Conservation (phyloP, 2,329 filamentous ascomycete genomes). For the Microcyclospora pomicola region DNA sequence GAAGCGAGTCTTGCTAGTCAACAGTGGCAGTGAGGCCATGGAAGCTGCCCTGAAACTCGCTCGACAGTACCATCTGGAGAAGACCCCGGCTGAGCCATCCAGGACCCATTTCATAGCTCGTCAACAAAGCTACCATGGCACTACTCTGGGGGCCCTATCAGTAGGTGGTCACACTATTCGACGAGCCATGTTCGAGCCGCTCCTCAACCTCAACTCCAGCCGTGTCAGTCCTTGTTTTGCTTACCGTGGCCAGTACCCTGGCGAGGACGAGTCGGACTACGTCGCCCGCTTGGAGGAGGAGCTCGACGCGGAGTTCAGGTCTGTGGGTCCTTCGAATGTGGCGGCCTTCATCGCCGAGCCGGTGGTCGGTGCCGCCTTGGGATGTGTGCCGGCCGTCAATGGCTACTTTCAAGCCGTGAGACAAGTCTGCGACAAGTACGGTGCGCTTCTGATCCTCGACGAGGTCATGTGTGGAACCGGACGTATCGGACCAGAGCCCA, state of each 20-base stretch:
- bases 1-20: constrained; percentile 42
- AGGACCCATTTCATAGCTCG: constrained; percentile 51
- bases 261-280: constrained; percentile 46
- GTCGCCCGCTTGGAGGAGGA: constrained; percentile 47
- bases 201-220: constrained; percentile 40
- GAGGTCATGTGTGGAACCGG: constrained; percentile 63
- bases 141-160: constrained; percentile 52
- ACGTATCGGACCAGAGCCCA: constrained; percentile 34
- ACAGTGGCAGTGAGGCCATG: constrained; percentile 51
- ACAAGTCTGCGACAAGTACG: constrained; percentile 54
- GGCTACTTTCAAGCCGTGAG: constrained; percentile 60
- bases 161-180: constrained; percentile 49
- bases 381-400: constrained; percentile 50
- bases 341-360: constrained; percentile 63
- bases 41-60: constrained; percentile 56
- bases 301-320: constrained; percentile 52
- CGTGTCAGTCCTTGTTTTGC: constrained; percentile 53
- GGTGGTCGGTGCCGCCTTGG: constrained; percentile 55
- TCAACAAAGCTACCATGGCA: constrained; percentile 55
- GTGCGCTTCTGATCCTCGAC: constrained; percentile 62
- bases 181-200: constrained; percentile 46
- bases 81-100: constrained; percentile 36
- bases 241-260: constrained; percentile 39
- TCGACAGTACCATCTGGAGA: constrained; percentile 51
- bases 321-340: constrained; percentile 50